Percentiles rank a stretch among this genome's conserved stretches.
phyloP scores from a whole-genome alignment of 176 grass and related monocot species.

The Aegilops bicornis region DNA sequence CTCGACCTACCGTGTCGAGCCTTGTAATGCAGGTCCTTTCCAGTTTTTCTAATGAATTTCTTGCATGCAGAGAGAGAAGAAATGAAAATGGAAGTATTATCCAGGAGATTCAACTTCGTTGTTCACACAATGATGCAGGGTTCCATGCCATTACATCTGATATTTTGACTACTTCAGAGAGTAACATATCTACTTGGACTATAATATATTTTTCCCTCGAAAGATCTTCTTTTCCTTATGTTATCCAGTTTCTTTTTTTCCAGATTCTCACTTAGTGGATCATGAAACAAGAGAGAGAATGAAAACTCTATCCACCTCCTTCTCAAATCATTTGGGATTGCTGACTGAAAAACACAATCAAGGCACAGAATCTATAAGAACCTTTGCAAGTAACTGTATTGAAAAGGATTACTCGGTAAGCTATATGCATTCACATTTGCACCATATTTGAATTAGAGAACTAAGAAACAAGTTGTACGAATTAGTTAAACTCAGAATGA shows the following conservation, averaged over 20 bases:
- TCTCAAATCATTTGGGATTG: slow-evolving; percentile 35
- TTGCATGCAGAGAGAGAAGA: slow-evolving; percentile 53
- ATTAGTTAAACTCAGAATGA: background rate
- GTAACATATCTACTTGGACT: slow-evolving; percentile 45
- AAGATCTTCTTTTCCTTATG: slow-evolving; percentile 8
- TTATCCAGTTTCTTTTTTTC: slow-evolving; percentile 23
- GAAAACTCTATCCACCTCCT: slow-evolving; percentile 27
- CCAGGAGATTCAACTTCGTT: slow-evolving; percentile 40
- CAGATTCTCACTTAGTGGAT: slow-evolving; percentile 57
- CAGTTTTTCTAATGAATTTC: slow-evolving; percentile 3
- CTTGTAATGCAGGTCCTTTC: slow-evolving; percentile 13
- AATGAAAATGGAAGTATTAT: slow-evolving; percentile 45
- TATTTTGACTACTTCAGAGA: slow-evolving; percentile 46
- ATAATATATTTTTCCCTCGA: background rate
- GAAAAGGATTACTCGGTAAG: slow-evolving; percentile 71
- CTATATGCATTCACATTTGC: background rate
- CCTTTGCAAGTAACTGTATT: slow-evolving; percentile 39
- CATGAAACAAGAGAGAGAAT: slow-evolving; percentile 36
- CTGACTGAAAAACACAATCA: slow-evolving; percentile 48
- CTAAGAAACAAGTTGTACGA: background rate
- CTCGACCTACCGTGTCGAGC: background rate
- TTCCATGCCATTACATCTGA: slow-evolving; percentile 48
- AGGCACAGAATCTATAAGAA: slow-evolving; percentile 45
- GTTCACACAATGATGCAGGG: slow-evolving; percentile 44
- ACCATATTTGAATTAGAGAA: background rate